These are phyloP conservation scores for Plenodomus tracheiphilus DNA, from an alignment of 2,329 filamentous ascomycete species.

Conservation along the genomic window DNA sequence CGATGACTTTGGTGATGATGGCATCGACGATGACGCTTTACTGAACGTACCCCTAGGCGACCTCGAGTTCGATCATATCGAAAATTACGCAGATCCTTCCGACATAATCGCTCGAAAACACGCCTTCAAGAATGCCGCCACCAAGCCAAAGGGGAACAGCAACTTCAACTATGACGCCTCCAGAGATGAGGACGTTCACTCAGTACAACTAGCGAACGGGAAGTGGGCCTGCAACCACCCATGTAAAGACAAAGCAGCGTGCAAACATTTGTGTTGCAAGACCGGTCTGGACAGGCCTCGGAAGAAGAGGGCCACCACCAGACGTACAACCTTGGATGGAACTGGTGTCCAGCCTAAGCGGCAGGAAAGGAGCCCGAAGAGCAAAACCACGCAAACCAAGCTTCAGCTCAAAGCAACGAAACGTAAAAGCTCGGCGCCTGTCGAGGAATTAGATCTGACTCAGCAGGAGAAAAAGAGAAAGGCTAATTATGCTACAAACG, in stretches of 20 bases:
- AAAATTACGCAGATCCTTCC: constrained; percentile 50
- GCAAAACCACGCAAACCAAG: constrained; percentile 31
- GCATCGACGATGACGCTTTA: constrained; percentile 58
- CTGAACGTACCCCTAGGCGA: constrained; percentile 46
- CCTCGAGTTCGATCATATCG: constrained; percentile 56
- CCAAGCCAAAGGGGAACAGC: constrained; percentile 3
- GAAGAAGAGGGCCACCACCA: constrained; percentile 46
- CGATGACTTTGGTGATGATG: constrained; percentile 59
- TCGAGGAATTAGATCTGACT: constrained; percentile 41
- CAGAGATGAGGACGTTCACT: constrained; percentile 35
- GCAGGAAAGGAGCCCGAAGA: constrained; percentile 4
- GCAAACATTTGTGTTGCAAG: constrained; percentile 73
- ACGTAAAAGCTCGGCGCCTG: constrained; percentile 19
- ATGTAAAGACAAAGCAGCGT: constrained; percentile 65
- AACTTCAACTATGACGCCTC: constrained; percentile 7
- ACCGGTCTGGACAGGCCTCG: constrained; percentile 69
- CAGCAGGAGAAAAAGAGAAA: constrained; percentile 35
- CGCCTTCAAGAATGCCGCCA: constrained; percentile 19
- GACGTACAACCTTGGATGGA: constrained; percentile 18
- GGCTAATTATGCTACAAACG: constrained; percentile 12
- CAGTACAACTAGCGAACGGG: constrained; percentile 65
- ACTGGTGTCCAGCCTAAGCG: constrained; percentile 5
- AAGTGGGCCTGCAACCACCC: constrained; percentile 74
- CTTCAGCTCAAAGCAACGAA: constrained; percentile 32
- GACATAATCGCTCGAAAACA: constrained; percentile 23